Conservation (phyloP, 2,329 filamentous ascomycete genomes). For the Paecilomyces sp. region DNA sequence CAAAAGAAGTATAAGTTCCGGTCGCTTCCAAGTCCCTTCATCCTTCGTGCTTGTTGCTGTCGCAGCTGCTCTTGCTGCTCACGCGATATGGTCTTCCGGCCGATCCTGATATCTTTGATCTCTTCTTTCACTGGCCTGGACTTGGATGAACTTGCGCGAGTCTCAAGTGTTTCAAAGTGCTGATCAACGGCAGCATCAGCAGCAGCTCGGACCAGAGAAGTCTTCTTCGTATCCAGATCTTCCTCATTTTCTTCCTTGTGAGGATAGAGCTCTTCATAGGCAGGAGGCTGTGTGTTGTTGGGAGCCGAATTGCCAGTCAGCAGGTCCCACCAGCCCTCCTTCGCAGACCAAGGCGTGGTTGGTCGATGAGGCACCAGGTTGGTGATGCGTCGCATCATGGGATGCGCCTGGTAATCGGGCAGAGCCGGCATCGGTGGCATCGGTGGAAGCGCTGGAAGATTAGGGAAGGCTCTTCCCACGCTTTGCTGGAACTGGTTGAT, state of each 20-base stretch:
- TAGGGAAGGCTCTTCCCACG: conserved; percentile 60
- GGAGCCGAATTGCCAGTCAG: conserved; percentile 45
- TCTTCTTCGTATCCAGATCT: conserved; percentile 37
- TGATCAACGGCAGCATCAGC: conserved; percentile 38
- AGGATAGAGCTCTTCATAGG: conserved; percentile 75
- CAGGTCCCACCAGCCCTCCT: conserved; percentile 60
- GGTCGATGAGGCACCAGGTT: conserved; percentile 65
- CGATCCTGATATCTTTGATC: conserved; percentile 36
- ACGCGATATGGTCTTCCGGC: conserved; percentile 34
- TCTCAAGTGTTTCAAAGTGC: conserved; percentile 35
- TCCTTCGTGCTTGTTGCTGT: conserved; percentile 38
- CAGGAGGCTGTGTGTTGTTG: conserved; percentile 54
- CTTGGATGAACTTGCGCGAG: conserved; percentile 18
- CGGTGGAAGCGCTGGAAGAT: conserved; percentile 51
- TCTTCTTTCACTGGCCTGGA: conserved; percentile 14
- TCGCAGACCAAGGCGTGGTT: conserved; percentile 35
- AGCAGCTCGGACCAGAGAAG: conserved; percentile 34
- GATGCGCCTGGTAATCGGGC: conserved; percentile 67
- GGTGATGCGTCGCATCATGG: conserved; percentile 65
- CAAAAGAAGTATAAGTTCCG: conserved; percentile 49
- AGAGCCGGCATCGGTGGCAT: conserved; percentile 59
- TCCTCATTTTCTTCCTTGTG: conserved; percentile 26
- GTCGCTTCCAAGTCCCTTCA: conserved; percentile 44
- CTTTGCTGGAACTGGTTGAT: conserved; percentile 70
- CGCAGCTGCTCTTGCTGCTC: conserved; percentile 42